Evolutionary conservation across 2,329 filamentous ascomycete species (phyloP).

Genomic region (Sclerotinia trifoliorum): DNA sequence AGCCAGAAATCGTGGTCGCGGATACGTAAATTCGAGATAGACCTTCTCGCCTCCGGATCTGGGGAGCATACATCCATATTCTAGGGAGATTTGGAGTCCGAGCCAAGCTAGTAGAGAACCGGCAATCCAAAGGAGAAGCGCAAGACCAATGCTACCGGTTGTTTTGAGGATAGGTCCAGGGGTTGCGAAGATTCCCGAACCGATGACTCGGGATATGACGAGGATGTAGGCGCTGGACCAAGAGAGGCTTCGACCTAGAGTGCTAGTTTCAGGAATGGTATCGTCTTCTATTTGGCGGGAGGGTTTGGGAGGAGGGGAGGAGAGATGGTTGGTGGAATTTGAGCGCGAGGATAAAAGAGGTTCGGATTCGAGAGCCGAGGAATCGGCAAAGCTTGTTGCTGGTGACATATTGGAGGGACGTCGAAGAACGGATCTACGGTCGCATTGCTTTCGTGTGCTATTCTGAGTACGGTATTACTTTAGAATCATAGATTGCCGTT

Average conservation of each 20-base stretch:
- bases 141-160: constrained; percentile 61
- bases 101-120: constrained; percentile 47
- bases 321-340: constrained; percentile 17
- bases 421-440: neutral
- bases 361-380: constrained; percentile 12
- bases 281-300: constrained; percentile 48
- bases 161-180: constrained; percentile 66
- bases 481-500: neutral
- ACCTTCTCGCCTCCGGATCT: constrained; percentile 52
- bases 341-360: constrained; percentile 27
- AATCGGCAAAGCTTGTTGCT: neutral
- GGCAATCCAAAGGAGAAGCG: constrained; percentile 54
- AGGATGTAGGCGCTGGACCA: constrained; percentile 37
- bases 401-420: neutral
- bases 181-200: constrained; percentile 40
- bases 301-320: constrained; percentile 20
- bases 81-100: constrained; percentile 47
- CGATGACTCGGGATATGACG: constrained; percentile 37
- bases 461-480: neutral
- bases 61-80: constrained; percentile 49
- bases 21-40: constrained; percentile 54
- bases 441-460: neutral
- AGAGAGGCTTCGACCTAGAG: constrained; percentile 49
- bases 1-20: constrained; percentile 51
- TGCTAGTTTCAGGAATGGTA: constrained; percentile 58